phyloP scores from a whole-genome alignment of 1,284 basidiomycete genomes.

The Sanghuangporus baumii region DNA sequence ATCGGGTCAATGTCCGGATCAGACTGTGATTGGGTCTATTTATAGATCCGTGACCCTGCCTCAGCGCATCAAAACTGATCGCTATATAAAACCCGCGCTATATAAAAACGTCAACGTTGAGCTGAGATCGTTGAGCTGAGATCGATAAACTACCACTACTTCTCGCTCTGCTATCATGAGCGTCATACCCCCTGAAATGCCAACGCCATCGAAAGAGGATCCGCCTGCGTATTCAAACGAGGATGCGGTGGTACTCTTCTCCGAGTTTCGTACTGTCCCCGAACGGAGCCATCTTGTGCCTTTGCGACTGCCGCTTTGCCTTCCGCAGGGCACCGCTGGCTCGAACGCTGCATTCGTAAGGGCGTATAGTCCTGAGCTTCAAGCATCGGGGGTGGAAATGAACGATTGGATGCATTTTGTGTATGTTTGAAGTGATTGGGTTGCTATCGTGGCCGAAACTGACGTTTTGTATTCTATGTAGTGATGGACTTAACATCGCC shows the following conservation, averaged over 20 bases:
- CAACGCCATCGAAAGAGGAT: neutral
- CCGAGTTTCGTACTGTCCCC: neutral
- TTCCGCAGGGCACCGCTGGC: slow-evolving; percentile 1
- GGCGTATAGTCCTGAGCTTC: slow-evolving; percentile 5
- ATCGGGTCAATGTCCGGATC: neutral
- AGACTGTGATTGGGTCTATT: neutral
- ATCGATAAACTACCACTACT: neutral
- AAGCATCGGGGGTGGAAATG: slow-evolving; percentile 1
- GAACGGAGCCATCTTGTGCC: neutral
- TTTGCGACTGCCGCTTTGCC: neutral
- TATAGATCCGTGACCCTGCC: neutral
- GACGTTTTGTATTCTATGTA: neutral
- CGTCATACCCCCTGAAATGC: neutral
- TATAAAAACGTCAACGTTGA: too few species aligned
- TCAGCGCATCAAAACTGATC: neutral
- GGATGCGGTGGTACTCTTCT: neutral
- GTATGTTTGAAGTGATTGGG: neutral
- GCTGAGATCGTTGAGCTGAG: neutral
- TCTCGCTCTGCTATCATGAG: neutral
- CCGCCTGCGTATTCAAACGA: neutral
- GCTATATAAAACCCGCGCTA: neutral
- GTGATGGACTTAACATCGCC: slow-evolving; percentile 16
- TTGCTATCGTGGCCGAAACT: neutral
- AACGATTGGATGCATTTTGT: slow-evolving; percentile 7
- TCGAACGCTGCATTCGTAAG: neutral